These are phyloP conservation scores for Tolypocladium tropicale DNA, from an alignment of 2,329 filamentous ascomycete species.

Conservation along the genomic window DNA sequence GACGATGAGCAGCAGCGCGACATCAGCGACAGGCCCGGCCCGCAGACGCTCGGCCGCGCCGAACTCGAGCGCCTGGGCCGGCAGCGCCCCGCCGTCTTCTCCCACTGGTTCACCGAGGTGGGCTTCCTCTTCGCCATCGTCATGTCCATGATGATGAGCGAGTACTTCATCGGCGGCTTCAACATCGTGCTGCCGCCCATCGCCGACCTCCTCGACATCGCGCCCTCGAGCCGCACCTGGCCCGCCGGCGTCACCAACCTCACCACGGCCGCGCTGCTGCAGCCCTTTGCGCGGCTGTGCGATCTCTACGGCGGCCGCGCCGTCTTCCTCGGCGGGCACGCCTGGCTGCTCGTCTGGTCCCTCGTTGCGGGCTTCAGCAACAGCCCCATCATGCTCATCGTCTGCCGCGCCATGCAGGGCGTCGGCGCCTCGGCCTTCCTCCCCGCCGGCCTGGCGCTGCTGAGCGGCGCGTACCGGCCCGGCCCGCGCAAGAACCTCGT, in stretches of 20 bases:
- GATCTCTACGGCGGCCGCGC: slow-evolving; percentile 54
- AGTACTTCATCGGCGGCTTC: slow-evolving; percentile 73
- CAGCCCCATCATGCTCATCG: slow-evolving; percentile 59
- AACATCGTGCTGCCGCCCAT: slow-evolving; percentile 61
- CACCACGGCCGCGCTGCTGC: slow-evolving; percentile 45
- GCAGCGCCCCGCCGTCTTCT: slow-evolving; percentile 47
- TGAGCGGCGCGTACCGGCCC: slow-evolving; percentile 59
- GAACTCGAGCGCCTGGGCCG: slow-evolving; percentile 52
- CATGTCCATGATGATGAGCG: slow-evolving; percentile 54
- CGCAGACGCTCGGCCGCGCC: slow-evolving; percentile 1
- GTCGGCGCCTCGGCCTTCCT: slow-evolving; percentile 60
- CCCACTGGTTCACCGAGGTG: slow-evolving; percentile 41
- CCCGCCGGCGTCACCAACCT: slow-evolving; percentile 53
- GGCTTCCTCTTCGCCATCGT: slow-evolving; percentile 53
- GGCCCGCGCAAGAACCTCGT: slow-evolving; percentile 63
- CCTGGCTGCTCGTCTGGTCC: slow-evolving; percentile 60
- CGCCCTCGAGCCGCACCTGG: slow-evolving; percentile 51
- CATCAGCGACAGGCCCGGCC: background rate
- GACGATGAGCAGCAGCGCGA: background rate
- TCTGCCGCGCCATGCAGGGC: slow-evolving; percentile 65
- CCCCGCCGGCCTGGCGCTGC: slow-evolving; percentile 60
- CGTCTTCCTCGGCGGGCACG: slow-evolving; percentile 48
- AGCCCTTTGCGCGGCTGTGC: slow-evolving; percentile 50
- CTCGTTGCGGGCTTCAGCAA: slow-evolving; percentile 60
- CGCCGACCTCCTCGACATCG: slow-evolving; percentile 50